phyloP scores from a whole-genome alignment of 2,329 filamentous ascomycete genomes.

The Mycosphaerella sp. region DNA sequence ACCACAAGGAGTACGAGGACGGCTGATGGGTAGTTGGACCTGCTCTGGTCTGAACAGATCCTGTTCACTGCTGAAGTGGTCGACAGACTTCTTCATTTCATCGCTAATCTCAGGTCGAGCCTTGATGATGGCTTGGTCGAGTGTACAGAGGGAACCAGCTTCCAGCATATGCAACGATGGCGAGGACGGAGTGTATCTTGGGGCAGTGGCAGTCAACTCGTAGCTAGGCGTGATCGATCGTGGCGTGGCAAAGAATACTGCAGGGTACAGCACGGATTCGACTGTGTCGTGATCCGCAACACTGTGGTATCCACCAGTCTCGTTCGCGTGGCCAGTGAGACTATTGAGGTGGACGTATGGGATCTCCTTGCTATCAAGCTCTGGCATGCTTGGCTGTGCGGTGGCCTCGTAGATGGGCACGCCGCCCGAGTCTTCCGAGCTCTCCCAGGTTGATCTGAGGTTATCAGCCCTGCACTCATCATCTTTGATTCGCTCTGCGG shows the following conservation, averaged over 20 bases:
- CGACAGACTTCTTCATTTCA: conserved; percentile 19
- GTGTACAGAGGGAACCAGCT: neutral
- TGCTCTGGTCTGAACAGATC: conserved; percentile 20
- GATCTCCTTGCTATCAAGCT: conserved; percentile 22
- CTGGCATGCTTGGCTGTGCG: neutral
- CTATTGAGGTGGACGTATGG: conserved; percentile 29
- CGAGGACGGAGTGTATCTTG: neutral
- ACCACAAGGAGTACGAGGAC: conserved; percentile 18
- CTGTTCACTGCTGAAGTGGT: conserved; percentile 27
- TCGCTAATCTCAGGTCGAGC: conserved; percentile 1
- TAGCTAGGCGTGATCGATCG: conserved; percentile 4
- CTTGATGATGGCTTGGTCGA: neutral
- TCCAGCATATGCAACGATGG: neutral
- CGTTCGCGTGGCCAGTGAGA: conserved; percentile 24
- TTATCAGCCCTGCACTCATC: neutral
- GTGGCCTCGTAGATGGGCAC: neutral
- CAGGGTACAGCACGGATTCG: conserved; percentile 20
- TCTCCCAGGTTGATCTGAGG: conserved; percentile 3
- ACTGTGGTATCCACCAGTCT: conserved; percentile 10
- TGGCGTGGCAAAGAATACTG: conserved; percentile 12
- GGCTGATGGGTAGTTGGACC: conserved; percentile 10
- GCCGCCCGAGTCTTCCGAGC: conserved; percentile 5
- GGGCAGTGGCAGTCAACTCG: conserved; percentile 20
- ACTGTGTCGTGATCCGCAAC: conserved; percentile 8
- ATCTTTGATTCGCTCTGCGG: neutral